Evolutionary conservation across 495 filamentous ascomycete genomes (phyloP).

Genomic region (Friedmanniomyces simplex): DNA sequence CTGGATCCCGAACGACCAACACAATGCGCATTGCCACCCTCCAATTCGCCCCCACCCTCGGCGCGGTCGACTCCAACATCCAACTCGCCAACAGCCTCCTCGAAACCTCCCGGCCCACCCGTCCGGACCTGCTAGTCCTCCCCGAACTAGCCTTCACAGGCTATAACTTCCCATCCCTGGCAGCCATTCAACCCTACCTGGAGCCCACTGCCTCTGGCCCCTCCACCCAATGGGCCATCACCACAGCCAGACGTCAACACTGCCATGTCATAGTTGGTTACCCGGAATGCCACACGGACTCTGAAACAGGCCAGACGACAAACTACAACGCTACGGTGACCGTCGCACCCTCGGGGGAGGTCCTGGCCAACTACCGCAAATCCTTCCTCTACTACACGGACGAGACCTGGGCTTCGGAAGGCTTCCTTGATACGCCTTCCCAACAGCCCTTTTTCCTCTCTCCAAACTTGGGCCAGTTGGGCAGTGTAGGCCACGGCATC

Average conservation of each 20-base stretch:
- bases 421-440: conserved; percentile 30
- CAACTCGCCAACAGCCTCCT: conserved; percentile 62
- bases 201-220: conserved; percentile 66
- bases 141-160: conserved; percentile 86
- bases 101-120: conserved; percentile 37
- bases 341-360: conserved; percentile 60
- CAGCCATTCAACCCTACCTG: conserved; percentile 69
- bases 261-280: conserved; percentile 88
- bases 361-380: conserved; percentile 80
- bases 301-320: conserved; percentile 18
- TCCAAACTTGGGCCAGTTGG: conserved; percentile 15
- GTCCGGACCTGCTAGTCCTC: conserved; percentile 64
- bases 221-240: conserved; percentile 69
- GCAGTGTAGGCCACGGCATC: conserved; percentile 69
- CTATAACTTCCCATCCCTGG: conserved; percentile 78
- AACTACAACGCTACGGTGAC: conserved; percentile 79
- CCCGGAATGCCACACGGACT: conserved; percentile 47
- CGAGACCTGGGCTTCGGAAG: conserved; percentile 81
- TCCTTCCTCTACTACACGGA: conserved; percentile 84
- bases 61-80: conserved; percentile 67
- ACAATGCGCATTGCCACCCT: conserved; percentile 69
- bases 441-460: conserved; percentile 6
- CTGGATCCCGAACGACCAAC: background rate
- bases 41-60: conserved; percentile 67
- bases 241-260: conserved; percentile 55